Evolutionary conservation across 805 yeast genomes (phyloP).

Genomic region (Nakazawaea pomicola): DNA sequence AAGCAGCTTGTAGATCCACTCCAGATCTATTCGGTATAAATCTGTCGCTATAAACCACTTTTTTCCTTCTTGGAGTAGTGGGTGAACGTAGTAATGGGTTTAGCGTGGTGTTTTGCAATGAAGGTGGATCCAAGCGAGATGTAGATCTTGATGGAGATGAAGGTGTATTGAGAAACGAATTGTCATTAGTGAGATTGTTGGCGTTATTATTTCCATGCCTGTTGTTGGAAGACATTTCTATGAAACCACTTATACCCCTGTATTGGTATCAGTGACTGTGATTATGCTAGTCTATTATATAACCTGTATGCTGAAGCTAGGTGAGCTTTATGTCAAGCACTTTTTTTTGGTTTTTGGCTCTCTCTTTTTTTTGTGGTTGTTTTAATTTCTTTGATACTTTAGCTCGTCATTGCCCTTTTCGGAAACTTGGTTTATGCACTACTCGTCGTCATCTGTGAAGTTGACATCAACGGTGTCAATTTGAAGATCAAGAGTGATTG

Average conservation of each 20-base stretch:
- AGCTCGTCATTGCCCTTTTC: neutral
- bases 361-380: constrained; percentile 1
- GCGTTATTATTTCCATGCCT: neutral
- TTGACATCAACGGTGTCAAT: neutral
- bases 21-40: constrained; percentile 87
- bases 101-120: constrained; percentile 1
- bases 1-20: constrained; percentile 83
- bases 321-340: neutral
- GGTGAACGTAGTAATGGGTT: constrained; percentile 28
- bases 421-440: no score
- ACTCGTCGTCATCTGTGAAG: constrained; percentile 6
- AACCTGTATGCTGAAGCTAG: no score
- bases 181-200: neutral
- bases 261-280: no score
- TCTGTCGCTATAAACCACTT: constrained; percentile 68
- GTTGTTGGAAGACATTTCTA: constrained; percentile 1
- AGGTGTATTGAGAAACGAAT: constrained; percentile 8
- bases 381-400: neutral
- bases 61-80: constrained; percentile 45
- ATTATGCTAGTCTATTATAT: no score
- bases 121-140: constrained; percentile 9
- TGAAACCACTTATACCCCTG: no score
- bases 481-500: constrained; percentile 21
- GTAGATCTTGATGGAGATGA: constrained; percentile 13
- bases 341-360: neutral